These are phyloP conservation scores for Picea sitchensis DNA, from an alignment of 75 land plant species.

Conservation along the genomic window DNA sequence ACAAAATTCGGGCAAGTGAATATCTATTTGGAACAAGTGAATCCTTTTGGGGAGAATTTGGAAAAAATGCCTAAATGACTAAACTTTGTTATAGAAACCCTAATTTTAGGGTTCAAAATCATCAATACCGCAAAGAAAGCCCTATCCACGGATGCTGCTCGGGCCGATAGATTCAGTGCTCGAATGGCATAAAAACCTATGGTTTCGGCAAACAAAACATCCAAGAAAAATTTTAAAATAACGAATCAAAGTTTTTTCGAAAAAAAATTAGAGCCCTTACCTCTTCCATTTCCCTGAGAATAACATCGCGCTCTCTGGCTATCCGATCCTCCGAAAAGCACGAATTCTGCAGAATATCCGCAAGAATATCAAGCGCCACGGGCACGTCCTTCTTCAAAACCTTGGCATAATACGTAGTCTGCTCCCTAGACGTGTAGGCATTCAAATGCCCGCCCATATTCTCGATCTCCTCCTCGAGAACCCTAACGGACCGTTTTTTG, in stretches of 20 bases:
- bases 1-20: too few species aligned
- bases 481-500: conserved; percentile 18
- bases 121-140: too few species aligned
- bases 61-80: too few species aligned
- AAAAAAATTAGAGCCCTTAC: conserved; percentile 2
- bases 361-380: conserved; percentile 37
- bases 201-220: too few species aligned
- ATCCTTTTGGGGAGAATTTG: too few species aligned
- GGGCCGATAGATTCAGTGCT: too few species aligned
- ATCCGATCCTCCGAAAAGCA: conserved; percentile 29
- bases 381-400: conserved; percentile 31
- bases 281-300: conserved; percentile 62
- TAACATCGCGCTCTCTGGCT: conserved; percentile 38
- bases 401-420: conserved; percentile 50
- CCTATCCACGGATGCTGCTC: too few species aligned
- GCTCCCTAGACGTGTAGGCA: conserved; percentile 60
- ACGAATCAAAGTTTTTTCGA: background rate
- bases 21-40: too few species aligned
- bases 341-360: conserved; percentile 51
- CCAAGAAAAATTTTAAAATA: too few species aligned
- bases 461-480: conserved; percentile 52
- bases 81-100: too few species aligned
- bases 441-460: conserved; percentile 51
- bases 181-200: too few species aligned
- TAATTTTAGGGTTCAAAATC: too few species aligned